Evolutionary conservation across 148 eudicot species (phyloP).

Genomic region (Selenicereus undatus): DNA sequence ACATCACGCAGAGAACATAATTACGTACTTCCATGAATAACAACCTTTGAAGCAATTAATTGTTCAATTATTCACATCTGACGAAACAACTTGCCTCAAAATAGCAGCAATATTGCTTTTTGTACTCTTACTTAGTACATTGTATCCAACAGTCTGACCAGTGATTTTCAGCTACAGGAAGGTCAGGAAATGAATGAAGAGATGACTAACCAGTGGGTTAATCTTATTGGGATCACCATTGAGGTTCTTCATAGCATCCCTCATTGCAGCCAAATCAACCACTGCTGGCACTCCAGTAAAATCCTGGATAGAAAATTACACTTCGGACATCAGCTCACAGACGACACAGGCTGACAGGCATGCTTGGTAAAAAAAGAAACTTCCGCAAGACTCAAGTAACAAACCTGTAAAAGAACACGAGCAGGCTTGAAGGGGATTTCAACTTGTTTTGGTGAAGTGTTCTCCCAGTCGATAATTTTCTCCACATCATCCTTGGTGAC

Average conservation of each 20-base stretch:
- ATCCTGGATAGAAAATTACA: constrained; percentile 44
- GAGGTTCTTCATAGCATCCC: constrained; percentile 86
- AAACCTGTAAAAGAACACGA: constrained; percentile 90
- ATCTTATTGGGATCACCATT: constrained; percentile 80
- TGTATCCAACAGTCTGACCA: background rate
- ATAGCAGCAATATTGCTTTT: background rate
- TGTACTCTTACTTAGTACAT: background rate
- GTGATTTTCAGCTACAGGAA: background rate
- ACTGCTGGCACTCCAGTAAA: constrained; percentile 95
- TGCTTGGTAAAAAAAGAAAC: background rate
- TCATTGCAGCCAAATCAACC: constrained; percentile 93
- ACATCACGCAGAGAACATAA: background rate
- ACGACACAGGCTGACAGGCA: background rate
- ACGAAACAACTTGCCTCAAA: background rate
- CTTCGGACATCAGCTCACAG: constrained; percentile 2
- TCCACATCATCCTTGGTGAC: constrained; percentile 83
- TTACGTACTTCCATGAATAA: background rate
- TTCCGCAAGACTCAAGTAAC: background rate
- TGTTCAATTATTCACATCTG: background rate
- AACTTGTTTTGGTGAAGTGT: constrained; percentile 80
- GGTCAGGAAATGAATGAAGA: background rate
- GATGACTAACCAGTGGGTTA: constrained; percentile 69
- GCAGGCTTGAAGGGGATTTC: constrained; percentile 98
- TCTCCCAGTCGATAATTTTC: constrained; percentile 97
- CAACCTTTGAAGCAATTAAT: background rate